Evolutionary conservation across 495 filamentous ascomycete genomes (phyloP).

Genomic region (Neurospora discreta): DNA sequence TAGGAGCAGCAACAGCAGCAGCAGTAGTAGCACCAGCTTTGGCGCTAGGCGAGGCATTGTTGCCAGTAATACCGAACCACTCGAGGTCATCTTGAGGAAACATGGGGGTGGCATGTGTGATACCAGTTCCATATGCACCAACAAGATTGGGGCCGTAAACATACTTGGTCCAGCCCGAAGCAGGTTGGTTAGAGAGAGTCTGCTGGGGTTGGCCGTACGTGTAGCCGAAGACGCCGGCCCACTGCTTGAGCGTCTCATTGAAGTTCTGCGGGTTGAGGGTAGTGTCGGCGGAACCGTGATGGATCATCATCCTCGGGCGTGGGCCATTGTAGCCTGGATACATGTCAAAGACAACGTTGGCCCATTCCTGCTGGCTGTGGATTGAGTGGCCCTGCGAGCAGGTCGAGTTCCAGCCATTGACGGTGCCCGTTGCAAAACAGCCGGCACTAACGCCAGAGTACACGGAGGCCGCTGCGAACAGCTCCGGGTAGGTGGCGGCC

Average conservation of each 20-base stretch:
- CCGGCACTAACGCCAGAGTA: conserved; percentile 21
- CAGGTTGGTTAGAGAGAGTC: conserved; percentile 19
- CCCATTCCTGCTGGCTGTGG: conserved; percentile 32
- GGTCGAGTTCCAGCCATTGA: conserved; percentile 33
- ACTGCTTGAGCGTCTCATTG: conserved; percentile 42
- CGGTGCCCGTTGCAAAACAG: conserved; percentile 2
- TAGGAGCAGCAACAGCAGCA: not conserved
- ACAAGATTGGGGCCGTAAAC: conserved; percentile 35
- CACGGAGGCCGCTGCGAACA: conserved; percentile 44
- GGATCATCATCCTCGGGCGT: conserved; percentile 46
- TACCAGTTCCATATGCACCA: conserved; percentile 25
- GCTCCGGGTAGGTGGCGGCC: conserved; percentile 44
- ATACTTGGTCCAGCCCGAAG: conserved; percentile 29
- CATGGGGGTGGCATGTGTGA: conserved; percentile 22
- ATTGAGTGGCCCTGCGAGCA: conserved; percentile 33
- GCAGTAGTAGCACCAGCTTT: not conserved
- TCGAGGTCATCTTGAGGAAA: conserved; percentile 21
- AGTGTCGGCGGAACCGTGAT: conserved; percentile 38
- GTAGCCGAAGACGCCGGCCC: conserved; percentile 36
- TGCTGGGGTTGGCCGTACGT: conserved; percentile 20
- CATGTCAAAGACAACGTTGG: conserved; percentile 30
- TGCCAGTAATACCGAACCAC: conserved; percentile 24
- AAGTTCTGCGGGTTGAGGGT: conserved; percentile 39
- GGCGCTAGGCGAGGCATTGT: not conserved
- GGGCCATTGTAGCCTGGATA: conserved; percentile 40